phyloP scores from a whole-genome alignment of 331 rosid species.

The Telfairia occidentalis region DNA sequence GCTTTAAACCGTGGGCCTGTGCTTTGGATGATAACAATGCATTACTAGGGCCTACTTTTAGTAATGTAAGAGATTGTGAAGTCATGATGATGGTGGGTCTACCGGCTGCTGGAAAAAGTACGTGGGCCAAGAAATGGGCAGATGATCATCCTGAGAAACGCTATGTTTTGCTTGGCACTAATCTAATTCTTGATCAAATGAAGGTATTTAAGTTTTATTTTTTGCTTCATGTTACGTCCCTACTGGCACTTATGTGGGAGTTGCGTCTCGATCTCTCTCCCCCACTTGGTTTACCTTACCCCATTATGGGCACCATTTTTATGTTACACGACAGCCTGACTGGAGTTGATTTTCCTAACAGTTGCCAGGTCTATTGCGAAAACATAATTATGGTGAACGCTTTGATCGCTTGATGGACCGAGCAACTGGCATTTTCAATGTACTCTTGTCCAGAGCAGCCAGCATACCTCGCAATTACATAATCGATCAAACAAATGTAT shows the following conservation, averaged over 20 bases:
- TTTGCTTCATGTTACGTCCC: not conserved
- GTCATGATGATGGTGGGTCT: slow-evolving; percentile 50
- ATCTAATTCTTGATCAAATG: slow-evolving; percentile 44
- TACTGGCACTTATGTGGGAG: not conserved
- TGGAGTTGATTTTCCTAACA: slow-evolving; percentile 10
- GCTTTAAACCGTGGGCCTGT: slow-evolving; percentile 39
- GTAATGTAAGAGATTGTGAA: slow-evolving; percentile 34
- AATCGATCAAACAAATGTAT: slow-evolving; percentile 49
- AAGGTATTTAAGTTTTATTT: slow-evolving; percentile 25
- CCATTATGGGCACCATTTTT: not conserved
- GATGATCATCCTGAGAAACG: slow-evolving; percentile 41
- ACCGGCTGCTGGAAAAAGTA: slow-evolving; percentile 53
- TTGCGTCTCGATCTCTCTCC: not conserved
- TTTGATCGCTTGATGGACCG: slow-evolving; percentile 38
- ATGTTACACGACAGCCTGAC: not conserved
- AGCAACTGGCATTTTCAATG: slow-evolving; percentile 36
- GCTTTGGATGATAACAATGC: slow-evolving; percentile 32
- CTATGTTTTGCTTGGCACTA: slow-evolving; percentile 46
- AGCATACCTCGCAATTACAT: slow-evolving; percentile 42
- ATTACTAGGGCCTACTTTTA: slow-evolving; percentile 24
- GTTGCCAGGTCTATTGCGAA: slow-evolving; percentile 40
- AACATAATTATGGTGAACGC: slow-evolving; percentile 34
- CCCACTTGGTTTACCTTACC: not conserved
- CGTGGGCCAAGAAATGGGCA: slow-evolving; percentile 50
- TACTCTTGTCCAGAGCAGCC: slow-evolving; percentile 37